Percentiles rank a stretch among this genome's conserved stretches.
phyloP scores from a whole-genome alignment of 2,329 filamentous ascomycete genomes.

The Apiospora malaysiana region DNA sequence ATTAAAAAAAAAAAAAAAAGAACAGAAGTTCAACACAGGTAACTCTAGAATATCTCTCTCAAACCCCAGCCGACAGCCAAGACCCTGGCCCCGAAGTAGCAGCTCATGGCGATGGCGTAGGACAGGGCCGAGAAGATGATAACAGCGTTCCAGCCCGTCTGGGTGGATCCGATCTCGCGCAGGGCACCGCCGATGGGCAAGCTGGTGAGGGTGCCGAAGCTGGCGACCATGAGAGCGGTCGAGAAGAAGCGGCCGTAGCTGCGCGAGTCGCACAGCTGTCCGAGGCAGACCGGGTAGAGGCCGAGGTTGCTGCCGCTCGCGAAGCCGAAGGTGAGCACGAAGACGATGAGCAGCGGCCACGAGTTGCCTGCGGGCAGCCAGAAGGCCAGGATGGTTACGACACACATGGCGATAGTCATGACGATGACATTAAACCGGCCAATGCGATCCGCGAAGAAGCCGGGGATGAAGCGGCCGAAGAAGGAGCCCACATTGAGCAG shows the following conservation, averaged over 20 bases:
- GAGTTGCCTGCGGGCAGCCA: constrained; percentile 63
- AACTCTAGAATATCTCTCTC: constrained; percentile 33
- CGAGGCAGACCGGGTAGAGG: constrained; percentile 72
- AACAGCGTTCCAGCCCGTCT: constrained; percentile 35
- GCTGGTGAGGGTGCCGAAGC: constrained; percentile 21
- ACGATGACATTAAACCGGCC: constrained; percentile 74
- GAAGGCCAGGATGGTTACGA: constrained; percentile 56
- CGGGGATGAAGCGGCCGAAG: constrained; percentile 69
- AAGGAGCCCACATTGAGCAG: constrained; percentile 72
- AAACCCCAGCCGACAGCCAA: constrained; percentile 36
- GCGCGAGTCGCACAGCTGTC: constrained; percentile 70
- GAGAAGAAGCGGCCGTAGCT: constrained; percentile 73
- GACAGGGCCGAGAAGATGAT: constrained; percentile 38
- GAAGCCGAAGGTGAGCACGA: constrained; percentile 69
- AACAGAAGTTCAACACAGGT: too few relatives aligned
- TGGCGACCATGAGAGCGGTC: constrained; percentile 57
- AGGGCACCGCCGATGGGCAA: constrained; percentile 26
- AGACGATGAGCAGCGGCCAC: constrained; percentile 60
- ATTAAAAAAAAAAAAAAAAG: too few relatives aligned
- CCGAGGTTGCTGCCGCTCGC: constrained; percentile 71
- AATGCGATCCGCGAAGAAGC: constrained; percentile 68
- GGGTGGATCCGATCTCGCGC: constrained; percentile 29
- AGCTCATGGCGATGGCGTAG: constrained; percentile 37
- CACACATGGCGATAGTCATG: constrained; percentile 51
- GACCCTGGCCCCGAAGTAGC: constrained; percentile 35